Base-by-base conservation (phyloP, 2,329 filamentous ascomycete genomes). In the Coniochaeta hoffmannii region DNA sequence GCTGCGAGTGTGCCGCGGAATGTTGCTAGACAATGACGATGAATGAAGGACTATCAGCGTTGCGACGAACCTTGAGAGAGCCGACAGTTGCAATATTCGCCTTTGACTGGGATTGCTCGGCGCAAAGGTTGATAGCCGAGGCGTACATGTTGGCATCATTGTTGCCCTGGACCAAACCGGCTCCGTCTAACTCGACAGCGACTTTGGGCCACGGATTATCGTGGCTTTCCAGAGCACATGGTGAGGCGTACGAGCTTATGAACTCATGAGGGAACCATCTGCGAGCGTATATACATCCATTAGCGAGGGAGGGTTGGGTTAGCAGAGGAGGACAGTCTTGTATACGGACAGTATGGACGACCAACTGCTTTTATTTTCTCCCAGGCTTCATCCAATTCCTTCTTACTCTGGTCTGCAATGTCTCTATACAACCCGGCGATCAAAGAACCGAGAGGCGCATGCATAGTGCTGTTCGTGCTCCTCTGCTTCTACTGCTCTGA, bases 1-100 rank as follows among this genome's bases (percentile, higher is more conserved):
- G 76, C 66, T 73, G 68, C 63, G 71, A 73, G 57, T 70, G 71
- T 61, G 72, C 67, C 54, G 58, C 63, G 54, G 69, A 69, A 34
- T 66, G 65, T 58, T 72, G 67, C 59, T 73, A 68, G 64, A 51
- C 41, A n/a, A n/a, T n/a, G 52, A 32, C 38, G 36, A 46, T 36
- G 30, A 32, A 32, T 12, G 7, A n/a, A 19, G 9, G 19, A 9
- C 35, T n/a, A 44, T 41, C 35, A n/a, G 17, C 17, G 5, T 41
- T 19, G 12, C 50, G 11, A 35, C 50, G 22, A 35, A 31, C 17
- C 15, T 19, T 28, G 24, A 28, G 32, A 28, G 32, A 44, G 36
- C 51, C 36, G 36, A 22, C 17, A 11, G 15, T n/a, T 41, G 17
- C 10, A 41, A 46, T 14, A 46, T 28, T 46, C 3, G 5, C 14